These are phyloP conservation scores for Calonectria leucothoes DNA, from an alignment of 2,329 filamentous ascomycete genomes.

Conservation along the genomic window DNA sequence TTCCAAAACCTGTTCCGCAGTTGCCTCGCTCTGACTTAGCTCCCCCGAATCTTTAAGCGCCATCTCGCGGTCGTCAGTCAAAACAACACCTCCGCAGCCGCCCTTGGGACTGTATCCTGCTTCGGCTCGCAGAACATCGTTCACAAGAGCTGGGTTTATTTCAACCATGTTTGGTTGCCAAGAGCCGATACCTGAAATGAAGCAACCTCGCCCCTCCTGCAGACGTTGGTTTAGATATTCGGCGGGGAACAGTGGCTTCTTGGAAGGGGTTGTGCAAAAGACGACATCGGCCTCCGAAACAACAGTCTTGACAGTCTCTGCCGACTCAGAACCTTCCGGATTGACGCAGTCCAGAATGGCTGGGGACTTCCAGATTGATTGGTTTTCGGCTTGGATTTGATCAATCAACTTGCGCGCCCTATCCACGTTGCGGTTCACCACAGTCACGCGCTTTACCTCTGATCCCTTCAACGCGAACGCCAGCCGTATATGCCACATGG, in stretches of 20 bases:
- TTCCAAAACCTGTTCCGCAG: slow-evolving; percentile 69
- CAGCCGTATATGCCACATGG: slow-evolving; percentile 77
- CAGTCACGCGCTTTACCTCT: slow-evolving; percentile 40
- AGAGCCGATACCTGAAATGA: slow-evolving; percentile 64
- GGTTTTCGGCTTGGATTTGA: slow-evolving; percentile 25
- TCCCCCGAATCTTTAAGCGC: slow-evolving; percentile 75
- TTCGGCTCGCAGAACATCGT: slow-evolving; percentile 17
- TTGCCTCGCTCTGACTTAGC: slow-evolving; percentile 71
- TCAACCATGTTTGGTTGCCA: slow-evolving; percentile 74
- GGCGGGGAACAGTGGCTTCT: slow-evolving; percentile 24
- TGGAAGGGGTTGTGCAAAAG: slow-evolving; percentile 36
- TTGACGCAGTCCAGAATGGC: slow-evolving; percentile 14
- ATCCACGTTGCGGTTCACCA: slow-evolving; percentile 44
- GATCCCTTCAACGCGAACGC: slow-evolving; percentile 63
- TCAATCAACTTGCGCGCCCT: slow-evolving; percentile 17
- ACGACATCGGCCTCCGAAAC: slow-evolving; percentile 22
- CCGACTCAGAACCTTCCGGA: slow-evolving; percentile 16
- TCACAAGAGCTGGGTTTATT: slow-evolving; percentile 71
- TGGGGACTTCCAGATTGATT: slow-evolving; percentile 30
- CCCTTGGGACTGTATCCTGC: neutral
- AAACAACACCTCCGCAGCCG: slow-evolving; percentile 39
- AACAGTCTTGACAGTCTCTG: neutral
- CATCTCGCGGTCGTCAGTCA: slow-evolving; percentile 68
- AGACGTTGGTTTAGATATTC: slow-evolving; percentile 5
- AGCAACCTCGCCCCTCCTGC: slow-evolving; percentile 34